Conservation (phyloP, 2,329 filamentous ascomycete genomes). For the Stachybotrys chartarum region DNA sequence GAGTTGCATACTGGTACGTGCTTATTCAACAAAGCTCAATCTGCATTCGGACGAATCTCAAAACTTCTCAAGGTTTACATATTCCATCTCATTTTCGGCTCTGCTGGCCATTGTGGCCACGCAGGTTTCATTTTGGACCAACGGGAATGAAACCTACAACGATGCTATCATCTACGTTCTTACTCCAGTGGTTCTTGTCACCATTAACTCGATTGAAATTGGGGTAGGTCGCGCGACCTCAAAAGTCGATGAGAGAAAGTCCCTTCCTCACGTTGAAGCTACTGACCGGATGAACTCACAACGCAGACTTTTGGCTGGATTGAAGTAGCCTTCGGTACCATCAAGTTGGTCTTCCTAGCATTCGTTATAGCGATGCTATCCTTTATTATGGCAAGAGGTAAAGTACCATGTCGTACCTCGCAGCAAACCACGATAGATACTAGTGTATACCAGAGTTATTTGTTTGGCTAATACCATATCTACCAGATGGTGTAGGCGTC, state of each 20-base stretch:
- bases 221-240: conserved; percentile 9
- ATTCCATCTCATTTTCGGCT: conserved; percentile 18
- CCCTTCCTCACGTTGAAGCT: neutral
- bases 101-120: conserved; percentile 15
- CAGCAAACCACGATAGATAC: too few relatives aligned
- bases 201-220: conserved; percentile 14
- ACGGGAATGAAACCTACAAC: conserved; percentile 7
- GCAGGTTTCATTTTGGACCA: conserved; percentile 16
- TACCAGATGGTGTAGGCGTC: neutral
- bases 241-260: neutral
- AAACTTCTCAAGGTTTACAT: conserved; percentile 16
- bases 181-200: conserved; percentile 12
- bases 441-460: too few relatives aligned
- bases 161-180: conserved; percentile 12
- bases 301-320: conserved; percentile 19
- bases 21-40: neutral
- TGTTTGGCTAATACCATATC: neutral
- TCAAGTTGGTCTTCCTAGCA: conserved; percentile 16
- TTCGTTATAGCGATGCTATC: conserved; percentile 9
- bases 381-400: conserved; percentile 9
- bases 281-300: neutral
- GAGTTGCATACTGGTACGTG: conserved; percentile 23
- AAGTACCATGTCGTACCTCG: neutral
- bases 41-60: neutral
- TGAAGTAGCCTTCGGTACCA: conserved; percentile 14